Percentiles rank a stretch among this genome's conserved stretches.
These are phyloP conservation scores for Xanthoceras sorbifolium DNA, from an alignment of 345 rosid genomes.

Conservation along the genomic window DNA sequence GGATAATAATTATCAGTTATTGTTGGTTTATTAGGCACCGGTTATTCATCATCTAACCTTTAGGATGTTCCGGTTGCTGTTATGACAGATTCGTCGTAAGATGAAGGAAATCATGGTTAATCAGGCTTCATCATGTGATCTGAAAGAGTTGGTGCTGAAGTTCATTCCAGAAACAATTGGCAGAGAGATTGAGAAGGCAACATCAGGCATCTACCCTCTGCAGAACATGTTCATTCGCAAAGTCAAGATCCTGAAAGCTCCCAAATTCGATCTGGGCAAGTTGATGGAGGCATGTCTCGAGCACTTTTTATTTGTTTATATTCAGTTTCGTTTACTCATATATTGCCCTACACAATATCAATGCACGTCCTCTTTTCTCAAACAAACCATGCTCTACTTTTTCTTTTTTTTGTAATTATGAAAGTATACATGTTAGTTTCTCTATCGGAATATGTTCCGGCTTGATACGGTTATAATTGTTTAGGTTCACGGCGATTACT, in stretches of 20 bases:
- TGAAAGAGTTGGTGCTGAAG: conserved; percentile 77
- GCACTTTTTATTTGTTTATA: no score
- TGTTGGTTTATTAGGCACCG: no score
- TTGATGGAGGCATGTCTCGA: conserved; percentile 68
- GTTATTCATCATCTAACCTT: no score
- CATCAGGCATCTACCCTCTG: conserved; percentile 73
- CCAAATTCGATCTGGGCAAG: conserved; percentile 95
- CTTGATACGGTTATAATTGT: no score
- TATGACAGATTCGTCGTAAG: conserved; percentile 73
- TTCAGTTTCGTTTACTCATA: no score
- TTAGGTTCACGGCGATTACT: conserved; percentile 83
- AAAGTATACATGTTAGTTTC: neutral
- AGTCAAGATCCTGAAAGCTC: conserved; percentile 91
- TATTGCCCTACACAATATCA: no score
- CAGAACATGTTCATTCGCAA: conserved; percentile 89
- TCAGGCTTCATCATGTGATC: conserved; percentile 80
- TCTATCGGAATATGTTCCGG: neutral
- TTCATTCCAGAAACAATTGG: conserved; percentile 87
- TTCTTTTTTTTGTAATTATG: no score
- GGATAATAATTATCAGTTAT: no score
- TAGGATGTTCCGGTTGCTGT: neutral
- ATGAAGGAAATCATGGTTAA: conserved; percentile 87
- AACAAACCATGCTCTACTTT: no score
- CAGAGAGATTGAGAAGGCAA: conserved; percentile 84
- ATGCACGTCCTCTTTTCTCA: no score